phyloP scores from a whole-genome alignment of 192 early-diverging fungal species.

The Entrophospora sp. region DNA sequence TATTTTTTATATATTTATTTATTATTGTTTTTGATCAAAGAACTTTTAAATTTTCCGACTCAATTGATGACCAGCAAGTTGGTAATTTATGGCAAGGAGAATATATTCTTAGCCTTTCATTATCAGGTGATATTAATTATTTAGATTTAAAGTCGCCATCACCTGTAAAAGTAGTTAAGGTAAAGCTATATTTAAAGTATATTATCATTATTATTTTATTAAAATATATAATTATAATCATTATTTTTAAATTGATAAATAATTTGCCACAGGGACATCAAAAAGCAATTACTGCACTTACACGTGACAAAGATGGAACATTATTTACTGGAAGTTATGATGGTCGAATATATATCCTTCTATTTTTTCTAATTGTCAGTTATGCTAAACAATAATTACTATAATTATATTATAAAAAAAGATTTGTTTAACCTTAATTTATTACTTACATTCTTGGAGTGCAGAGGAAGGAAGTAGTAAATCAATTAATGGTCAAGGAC shows the following conservation, averaged over 20 bases:
- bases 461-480: constrained; percentile 30
- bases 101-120: constrained; percentile 65
- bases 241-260: neutral
- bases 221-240: neutral
- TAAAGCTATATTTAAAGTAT: constrained; percentile 11
- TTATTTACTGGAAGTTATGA: constrained; percentile 89
- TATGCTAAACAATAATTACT: too few species aligned
- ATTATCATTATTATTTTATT: constrained; percentile 15
- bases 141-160: constrained; percentile 52
- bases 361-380: neutral
- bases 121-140: constrained; percentile 84
- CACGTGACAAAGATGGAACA: constrained; percentile 40
- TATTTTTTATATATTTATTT: too few species aligned
- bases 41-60: constrained; percentile 42
- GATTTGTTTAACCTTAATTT: neutral
- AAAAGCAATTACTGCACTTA: constrained; percentile 74
- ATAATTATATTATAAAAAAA: neutral
- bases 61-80: constrained; percentile 79
- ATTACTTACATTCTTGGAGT: constrained; percentile 47
- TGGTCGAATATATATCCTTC: constrained; percentile 62
- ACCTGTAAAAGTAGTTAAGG: constrained; percentile 45
- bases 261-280: constrained; percentile 73
- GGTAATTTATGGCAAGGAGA: constrained; percentile 84
- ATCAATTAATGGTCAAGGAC: constrained; percentile 52
- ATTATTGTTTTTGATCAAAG: too few species aligned